A percentile compares a stretch with the other conserved stretches of the same genome.
phyloP scores from a whole-genome alignment of 306 rosid species.

The Cucurbita ficifolia region DNA sequence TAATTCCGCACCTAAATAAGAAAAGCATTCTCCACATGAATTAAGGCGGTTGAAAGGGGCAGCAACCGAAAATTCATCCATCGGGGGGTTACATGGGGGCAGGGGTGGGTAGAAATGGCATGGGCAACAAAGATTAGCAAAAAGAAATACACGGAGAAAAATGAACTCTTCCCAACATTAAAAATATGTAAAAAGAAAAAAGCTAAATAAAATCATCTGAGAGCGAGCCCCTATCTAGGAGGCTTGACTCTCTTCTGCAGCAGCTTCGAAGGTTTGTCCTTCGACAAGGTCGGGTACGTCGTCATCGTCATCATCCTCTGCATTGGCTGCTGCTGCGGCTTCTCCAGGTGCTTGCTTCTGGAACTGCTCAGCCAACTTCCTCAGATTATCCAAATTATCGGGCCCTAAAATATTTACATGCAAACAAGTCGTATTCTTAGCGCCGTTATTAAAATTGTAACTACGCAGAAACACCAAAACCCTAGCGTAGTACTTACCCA shows the following conservation, averaged over 20 bases:
- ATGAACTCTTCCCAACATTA: not conserved
- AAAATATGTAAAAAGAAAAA: not conserved
- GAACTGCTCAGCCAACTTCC: conserved; percentile 77
- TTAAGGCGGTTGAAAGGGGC: not conserved
- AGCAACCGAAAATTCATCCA: not conserved
- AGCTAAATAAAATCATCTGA: not conserved
- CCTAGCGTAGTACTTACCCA: conserved; percentile 37
- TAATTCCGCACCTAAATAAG: not conserved
- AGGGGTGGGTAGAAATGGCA: not conserved
- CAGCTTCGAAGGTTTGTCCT: conserved; percentile 78
- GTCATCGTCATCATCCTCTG: conserved; percentile 55
- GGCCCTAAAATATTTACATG: conserved; percentile 44
- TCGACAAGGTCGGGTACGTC: conserved; percentile 79
- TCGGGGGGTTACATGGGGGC: not conserved
- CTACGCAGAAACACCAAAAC: not conserved
- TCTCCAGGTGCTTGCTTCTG: conserved; percentile 75
- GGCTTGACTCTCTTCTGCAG: conserved; percentile 51
- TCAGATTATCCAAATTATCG: conserved; percentile 83
- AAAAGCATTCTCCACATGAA: not conserved
- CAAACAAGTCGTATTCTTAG: not conserved
- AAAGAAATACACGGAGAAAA: not conserved
- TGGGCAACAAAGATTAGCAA: not conserved
- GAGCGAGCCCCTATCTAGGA: conserved; percentile 20
- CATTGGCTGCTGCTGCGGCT: conserved; percentile 16
- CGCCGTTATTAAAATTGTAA: no score